phyloP scores from a whole-genome alignment of 129 eudicot genomes.

The Calendula officinalis region DNA sequence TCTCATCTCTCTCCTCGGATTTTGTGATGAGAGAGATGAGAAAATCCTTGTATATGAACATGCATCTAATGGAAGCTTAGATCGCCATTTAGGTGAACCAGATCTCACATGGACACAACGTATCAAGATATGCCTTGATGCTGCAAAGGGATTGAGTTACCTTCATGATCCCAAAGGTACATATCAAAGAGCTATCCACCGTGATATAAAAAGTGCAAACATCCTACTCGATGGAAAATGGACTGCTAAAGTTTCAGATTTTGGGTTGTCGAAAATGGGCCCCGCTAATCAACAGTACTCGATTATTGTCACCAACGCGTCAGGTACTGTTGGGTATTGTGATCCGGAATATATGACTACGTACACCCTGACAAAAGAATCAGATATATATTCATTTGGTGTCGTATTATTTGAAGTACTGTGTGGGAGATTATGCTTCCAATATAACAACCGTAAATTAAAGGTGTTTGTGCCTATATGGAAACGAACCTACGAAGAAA shows the following conservation, averaged over 20 bases:
- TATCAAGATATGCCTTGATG: not conserved
- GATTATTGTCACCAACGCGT: not conserved
- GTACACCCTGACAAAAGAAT: not conserved
- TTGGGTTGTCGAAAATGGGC: not conserved
- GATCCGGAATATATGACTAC: not conserved
- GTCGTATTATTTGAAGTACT: slow-evolving; percentile 1
- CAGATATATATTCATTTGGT: not conserved
- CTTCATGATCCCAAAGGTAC: not conserved
- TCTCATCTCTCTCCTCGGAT: not conserved
- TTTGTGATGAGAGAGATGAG: not conserved
- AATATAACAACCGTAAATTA: not conserved
- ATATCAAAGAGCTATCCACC: not conserved
- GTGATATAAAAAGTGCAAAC: not conserved
- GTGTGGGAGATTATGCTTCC: not conserved
- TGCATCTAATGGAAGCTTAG: slow-evolving; percentile 4
- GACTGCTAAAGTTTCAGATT: not conserved
- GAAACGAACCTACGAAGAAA: not conserved
- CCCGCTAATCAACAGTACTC: not conserved
- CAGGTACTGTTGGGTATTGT: not conserved
- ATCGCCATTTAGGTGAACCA: not conserved
- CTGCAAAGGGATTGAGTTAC: slow-evolving; percentile 2
- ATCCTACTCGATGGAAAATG: not conserved
- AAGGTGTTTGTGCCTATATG: not conserved
- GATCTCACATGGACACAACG: slow-evolving; percentile 1
- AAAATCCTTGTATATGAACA: slow-evolving; percentile 2